Evolutionary conservation across 2,329 filamentous ascomycete species (phyloP).

Genomic region (Fusarium hostae): DNA sequence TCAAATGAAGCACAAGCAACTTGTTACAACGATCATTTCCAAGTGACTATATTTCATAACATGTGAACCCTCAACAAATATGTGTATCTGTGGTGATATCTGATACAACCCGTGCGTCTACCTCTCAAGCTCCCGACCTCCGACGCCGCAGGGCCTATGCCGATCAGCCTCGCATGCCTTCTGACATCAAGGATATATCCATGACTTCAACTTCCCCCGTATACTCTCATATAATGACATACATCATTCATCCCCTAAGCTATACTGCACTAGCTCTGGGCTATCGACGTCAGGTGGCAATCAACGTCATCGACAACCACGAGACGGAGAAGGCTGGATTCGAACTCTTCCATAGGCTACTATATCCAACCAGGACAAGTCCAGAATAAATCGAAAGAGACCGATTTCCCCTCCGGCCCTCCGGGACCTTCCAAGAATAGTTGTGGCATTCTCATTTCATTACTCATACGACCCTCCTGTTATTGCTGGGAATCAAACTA

Average conservation of each 20-base stretch:
- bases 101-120: neutral
- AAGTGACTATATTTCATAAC: neutral
- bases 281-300: slow-evolving; percentile 22
- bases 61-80: neutral
- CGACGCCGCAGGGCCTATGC: neutral
- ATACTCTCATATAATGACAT: neutral
- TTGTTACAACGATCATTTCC: slow-evolving; percentile 1
- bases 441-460: slow-evolving; percentile 38
- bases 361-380: slow-evolving; percentile 14
- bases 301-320: slow-evolving; percentile 30
- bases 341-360: slow-evolving; percentile 12
- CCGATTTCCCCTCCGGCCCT: neutral
- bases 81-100: neutral
- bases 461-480: slow-evolving; percentile 36
- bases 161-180: neutral
- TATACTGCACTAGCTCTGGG: neutral
- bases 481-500: slow-evolving; percentile 32
- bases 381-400: slow-evolving; percentile 17
- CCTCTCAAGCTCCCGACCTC: neutral
- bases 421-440: neutral
- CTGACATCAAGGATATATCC: slow-evolving; percentile 4
- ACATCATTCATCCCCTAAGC: neutral
- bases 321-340: slow-evolving; percentile 1
- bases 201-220: neutral
- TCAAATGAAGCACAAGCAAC: slow-evolving; percentile 43